A percentile compares a stretch with the other conserved stretches of the same genome.
phyloP scores from a whole-genome alignment of 768 basidiomycete species.

The Trametes coccinea region DNA sequence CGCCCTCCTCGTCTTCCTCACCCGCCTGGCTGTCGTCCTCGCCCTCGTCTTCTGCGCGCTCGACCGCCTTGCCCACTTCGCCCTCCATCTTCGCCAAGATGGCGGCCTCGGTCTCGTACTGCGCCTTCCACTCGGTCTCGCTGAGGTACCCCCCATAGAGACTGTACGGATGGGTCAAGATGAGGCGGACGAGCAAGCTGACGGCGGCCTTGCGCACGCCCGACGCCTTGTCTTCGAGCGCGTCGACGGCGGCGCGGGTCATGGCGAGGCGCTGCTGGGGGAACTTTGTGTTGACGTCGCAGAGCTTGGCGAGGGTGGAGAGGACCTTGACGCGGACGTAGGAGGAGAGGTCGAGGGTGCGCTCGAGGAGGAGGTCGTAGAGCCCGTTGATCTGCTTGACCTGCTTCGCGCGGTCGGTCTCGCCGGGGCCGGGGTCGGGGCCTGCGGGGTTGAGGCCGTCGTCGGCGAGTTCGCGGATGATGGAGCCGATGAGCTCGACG shows the following conservation, averaged over 20 bases:
- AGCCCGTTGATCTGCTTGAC: constrained; percentile 78
- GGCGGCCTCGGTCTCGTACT: constrained; percentile 60
- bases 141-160: constrained; percentile 83
- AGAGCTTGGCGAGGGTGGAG: constrained; percentile 70
- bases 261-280: constrained; percentile 82
- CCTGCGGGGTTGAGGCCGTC: background rate
- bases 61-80: constrained; percentile 61
- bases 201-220: constrained; percentile 86
- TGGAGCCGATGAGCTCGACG: constrained; percentile 83
- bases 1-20: constrained; percentile 26
- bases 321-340: constrained; percentile 93
- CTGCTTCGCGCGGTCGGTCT: constrained; percentile 43
- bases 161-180: constrained; percentile 89
- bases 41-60: constrained; percentile 30
- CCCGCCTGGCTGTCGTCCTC: constrained; percentile 33
- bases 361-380: constrained; percentile 82
- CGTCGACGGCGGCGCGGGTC: constrained; percentile 72
- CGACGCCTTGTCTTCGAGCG: constrained; percentile 88
- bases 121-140: constrained; percentile 67
- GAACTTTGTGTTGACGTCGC: constrained; percentile 76
- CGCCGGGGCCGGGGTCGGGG: background rate
- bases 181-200: constrained; percentile 67
- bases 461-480: constrained; percentile 78
- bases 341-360: constrained; percentile 84
- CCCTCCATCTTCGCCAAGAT: constrained; percentile 75